phyloP scores from a whole-genome alignment of 805 yeast genomes.

The Candida tallmaniae region DNA sequence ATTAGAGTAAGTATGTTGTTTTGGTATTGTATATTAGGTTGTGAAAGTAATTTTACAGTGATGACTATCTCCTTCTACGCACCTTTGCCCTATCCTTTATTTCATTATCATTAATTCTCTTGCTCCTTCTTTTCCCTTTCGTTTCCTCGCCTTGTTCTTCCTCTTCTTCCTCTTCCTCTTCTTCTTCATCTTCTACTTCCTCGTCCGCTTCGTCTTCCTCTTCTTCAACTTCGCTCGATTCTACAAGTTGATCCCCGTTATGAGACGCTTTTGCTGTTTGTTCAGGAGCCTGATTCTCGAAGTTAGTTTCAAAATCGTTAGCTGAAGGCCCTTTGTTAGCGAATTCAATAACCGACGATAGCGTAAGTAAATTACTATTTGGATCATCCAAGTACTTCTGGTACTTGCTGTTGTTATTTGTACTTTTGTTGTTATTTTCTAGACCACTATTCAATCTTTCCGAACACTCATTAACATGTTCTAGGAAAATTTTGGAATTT shows the following conservation, averaged over 20 bases:
- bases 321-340: conserved; percentile 3
- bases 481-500: conserved; percentile 52
- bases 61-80: too few species aligned
- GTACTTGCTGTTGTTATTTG: too few species aligned
- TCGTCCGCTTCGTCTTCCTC: too few species aligned
- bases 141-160: conserved; percentile 2
- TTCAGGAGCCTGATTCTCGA: too few species aligned
- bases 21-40: neutral
- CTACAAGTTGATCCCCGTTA: too few species aligned
- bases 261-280: too few species aligned
- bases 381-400: conserved; percentile 9
- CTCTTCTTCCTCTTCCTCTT: neutral
- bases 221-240: too few species aligned
- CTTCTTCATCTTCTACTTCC: neutral
- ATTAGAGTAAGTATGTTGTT: neutral
- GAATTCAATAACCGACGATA: conserved; percentile 12
- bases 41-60: neutral
- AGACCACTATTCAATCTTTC: conserved; percentile 10
- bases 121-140: conserved; percentile 1
- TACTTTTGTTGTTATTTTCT: neutral
- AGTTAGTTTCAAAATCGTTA: too few species aligned
- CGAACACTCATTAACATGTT: conserved; percentile 65
- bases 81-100: neutral
- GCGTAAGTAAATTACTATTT: conserved; percentile 11
- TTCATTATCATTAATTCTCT: neutral